Evolutionary conservation across 2,329 filamentous ascomycete species (phyloP), one percentile per base, ranked within the genome.

Genomic region (Ophiocordyceps polyrhachis-furcata): DNA sequence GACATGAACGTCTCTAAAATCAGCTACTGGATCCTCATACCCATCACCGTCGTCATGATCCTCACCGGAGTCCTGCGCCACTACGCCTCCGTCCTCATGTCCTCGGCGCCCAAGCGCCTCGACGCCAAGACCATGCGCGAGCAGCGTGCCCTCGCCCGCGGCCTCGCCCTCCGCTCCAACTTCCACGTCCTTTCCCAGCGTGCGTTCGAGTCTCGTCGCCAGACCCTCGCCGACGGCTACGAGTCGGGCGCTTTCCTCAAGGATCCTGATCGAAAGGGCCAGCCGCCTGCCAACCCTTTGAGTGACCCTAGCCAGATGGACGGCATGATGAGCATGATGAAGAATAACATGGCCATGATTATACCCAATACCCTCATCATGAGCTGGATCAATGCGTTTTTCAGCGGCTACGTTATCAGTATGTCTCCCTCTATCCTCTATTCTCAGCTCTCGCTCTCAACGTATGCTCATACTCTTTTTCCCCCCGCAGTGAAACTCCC

Each of bases 271-370:
- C 76, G 71, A 56, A 80, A 83, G 58, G 88, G 88, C 44, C 84
- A 95, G 65, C 82, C 87, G 3, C 81, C 87, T 19, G 78, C 85
- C 35, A 98, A 96, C 64, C 91, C 91, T 4, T 87, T 98, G 76
- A 84, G 82, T 12, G 91, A 98, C 61, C 93, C 93, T 20, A 82
- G 82, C 42, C 86, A 85, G 47, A 98, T 98, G 91, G 93, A 98
- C 59, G 89, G 88, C 53, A 98, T 98, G 91, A 98, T 98, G 91
- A 89, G 91, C 53, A 94, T 94, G 86, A 93, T 98, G 85, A 98
- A 98, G 75, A 88, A 88, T 47, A 94, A 98, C 60, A 94, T 98
- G 83, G 89, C 91, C 51, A 98, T 96, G 91, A 96, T 98, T 69
- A 86, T 98, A 47, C 91, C 91, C 43, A 94, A 98, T 64, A 96